Percentiles rank a stretch among this genome's conserved stretches.
These are phyloP conservation scores for Didymella segeticola DNA, from an alignment of 2,329 filamentous ascomycete species.

Conservation along the genomic window DNA sequence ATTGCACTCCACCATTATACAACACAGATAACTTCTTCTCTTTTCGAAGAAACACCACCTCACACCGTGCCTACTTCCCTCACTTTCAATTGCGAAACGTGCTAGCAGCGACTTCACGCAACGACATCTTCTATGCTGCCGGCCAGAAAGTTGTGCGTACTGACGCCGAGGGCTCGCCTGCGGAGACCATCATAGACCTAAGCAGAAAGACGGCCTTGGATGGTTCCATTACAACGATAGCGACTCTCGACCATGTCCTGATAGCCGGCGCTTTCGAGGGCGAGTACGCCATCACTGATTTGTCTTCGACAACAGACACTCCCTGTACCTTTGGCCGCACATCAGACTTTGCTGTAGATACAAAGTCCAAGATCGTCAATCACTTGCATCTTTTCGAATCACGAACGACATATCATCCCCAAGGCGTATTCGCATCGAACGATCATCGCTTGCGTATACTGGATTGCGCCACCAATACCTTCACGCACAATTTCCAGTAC, in stretches of 20 bases:
- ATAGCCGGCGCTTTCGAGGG: conserved; percentile 65
- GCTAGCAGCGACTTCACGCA: conserved; percentile 60
- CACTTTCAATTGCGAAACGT: conserved; percentile 68
- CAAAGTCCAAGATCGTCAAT: conserved; percentile 63
- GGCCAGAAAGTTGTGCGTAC: conserved; percentile 58
- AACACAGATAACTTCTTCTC: conserved; percentile 56
- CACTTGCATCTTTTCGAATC: conserved; percentile 62
- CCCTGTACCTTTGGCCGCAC: conserved; percentile 55
- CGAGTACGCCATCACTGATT: conserved; percentile 60
- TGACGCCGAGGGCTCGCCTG: conserved; percentile 53
- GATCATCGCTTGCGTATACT: conserved; percentile 62
- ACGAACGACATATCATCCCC: conserved; percentile 56
- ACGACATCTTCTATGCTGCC: conserved; percentile 62
- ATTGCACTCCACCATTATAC: conserved; percentile 37
- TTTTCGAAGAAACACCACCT: conserved; percentile 58
- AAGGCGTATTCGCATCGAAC: conserved; percentile 65
- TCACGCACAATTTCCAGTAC: conserved; percentile 64
- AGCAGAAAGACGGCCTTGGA: conserved; percentile 48
- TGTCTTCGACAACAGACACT: conserved; percentile 46
- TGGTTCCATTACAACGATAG: conserved; percentile 60
- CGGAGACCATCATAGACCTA: conserved; percentile 58
- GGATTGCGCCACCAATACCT: conserved; percentile 63
- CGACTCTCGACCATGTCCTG: conserved; percentile 57
- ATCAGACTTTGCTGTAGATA: conserved; percentile 55
- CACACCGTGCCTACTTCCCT: conserved; percentile 57